Conservation (phyloP, 768 basidiomycete genomes). For the Hydnum rufescens region DNA sequence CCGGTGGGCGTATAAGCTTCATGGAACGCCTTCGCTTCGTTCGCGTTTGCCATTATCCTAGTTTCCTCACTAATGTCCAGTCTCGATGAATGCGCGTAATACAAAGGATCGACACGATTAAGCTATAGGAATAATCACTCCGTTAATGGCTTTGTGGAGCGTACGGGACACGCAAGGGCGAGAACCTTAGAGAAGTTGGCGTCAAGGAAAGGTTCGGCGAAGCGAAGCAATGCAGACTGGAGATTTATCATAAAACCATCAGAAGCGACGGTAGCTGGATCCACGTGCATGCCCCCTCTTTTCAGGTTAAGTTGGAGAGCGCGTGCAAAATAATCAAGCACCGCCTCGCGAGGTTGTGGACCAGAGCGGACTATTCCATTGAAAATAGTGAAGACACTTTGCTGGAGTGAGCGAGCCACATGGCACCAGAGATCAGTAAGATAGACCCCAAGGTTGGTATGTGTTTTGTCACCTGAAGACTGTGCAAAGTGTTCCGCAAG, state of each 20-base stretch:
- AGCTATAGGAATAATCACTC: slow-evolving; percentile 37
- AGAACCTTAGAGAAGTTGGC: slow-evolving; percentile 66
- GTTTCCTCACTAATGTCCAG: slow-evolving; percentile 78
- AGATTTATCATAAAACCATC: slow-evolving; percentile 90
- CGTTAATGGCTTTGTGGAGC: no score
- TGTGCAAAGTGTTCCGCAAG: slow-evolving; percentile 69
- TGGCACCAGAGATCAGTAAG: not conserved
- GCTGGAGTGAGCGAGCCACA: slow-evolving; percentile 17
- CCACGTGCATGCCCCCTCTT: slow-evolving; percentile 86
- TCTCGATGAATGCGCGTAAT: slow-evolving; percentile 49
- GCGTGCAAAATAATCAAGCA: slow-evolving; percentile 62
- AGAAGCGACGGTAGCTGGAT: slow-evolving; percentile 64
- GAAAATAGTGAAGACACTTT: slow-evolving; percentile 69
- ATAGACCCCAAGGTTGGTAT: not conserved
- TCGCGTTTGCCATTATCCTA: slow-evolving; percentile 77
- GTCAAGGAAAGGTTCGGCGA: slow-evolving; percentile 93
- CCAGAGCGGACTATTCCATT: slow-evolving; percentile 76
- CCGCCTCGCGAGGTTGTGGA: slow-evolving; percentile 55
- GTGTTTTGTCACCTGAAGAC: slow-evolving; percentile 44
- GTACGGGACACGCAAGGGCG: not conserved
- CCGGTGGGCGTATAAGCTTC: slow-evolving; percentile 26
- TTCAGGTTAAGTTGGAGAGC: slow-evolving; percentile 59
- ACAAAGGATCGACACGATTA: slow-evolving; percentile 74
- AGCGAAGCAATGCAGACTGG: slow-evolving; percentile 58
- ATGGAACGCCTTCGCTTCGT: slow-evolving; percentile 63